Conservation (phyloP, 2,329 filamentous ascomycete species). For the Emericellopsis atlantica region DNA sequence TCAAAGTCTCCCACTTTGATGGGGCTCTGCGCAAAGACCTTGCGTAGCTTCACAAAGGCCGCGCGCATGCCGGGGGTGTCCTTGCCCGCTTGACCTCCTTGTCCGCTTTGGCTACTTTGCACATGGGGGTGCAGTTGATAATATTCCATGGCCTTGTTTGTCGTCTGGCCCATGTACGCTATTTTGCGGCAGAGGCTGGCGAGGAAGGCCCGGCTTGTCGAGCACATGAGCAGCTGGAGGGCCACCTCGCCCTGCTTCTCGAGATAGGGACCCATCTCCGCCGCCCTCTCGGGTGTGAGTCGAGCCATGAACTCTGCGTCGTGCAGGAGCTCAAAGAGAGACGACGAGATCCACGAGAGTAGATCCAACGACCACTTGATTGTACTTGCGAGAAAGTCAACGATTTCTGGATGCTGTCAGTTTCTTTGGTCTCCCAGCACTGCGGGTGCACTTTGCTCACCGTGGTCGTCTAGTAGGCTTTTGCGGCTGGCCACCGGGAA, state of each 20-base stretch:
- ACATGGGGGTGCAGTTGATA: slow-evolving; percentile 34
- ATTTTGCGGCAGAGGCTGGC: slow-evolving; percentile 56
- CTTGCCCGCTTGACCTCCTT: slow-evolving; percentile 8
- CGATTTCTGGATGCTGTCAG: slow-evolving; percentile 40
- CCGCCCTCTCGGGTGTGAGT: slow-evolving; percentile 31
- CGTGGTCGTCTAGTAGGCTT: slow-evolving; percentile 48
- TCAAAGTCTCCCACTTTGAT: slow-evolving; percentile 51
- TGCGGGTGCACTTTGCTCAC: slow-evolving; percentile 11
- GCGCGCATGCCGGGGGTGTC: slow-evolving; percentile 41
- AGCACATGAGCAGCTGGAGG: slow-evolving; percentile 56
- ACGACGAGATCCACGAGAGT: slow-evolving; percentile 47
- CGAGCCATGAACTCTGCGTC: slow-evolving; percentile 37
- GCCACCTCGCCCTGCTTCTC: slow-evolving; percentile 42
- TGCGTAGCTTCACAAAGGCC: slow-evolving; percentile 41
- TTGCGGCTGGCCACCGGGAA: slow-evolving; percentile 40
- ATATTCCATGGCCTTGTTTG: slow-evolving; percentile 34
- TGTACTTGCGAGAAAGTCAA: slow-evolving; percentile 60
- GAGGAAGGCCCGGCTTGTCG: slow-evolving; percentile 61
- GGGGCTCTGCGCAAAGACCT: slow-evolving; percentile 34
- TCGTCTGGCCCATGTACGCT: slow-evolving; percentile 38
- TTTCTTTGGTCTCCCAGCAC: background rate
- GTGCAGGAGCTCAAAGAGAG: slow-evolving; percentile 41
- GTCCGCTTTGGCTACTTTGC: slow-evolving; percentile 16
- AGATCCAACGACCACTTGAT: slow-evolving; percentile 70
- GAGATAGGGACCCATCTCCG: slow-evolving; percentile 37